A percentile compares a stretch with the other conserved stretches of the same genome.
Evolutionary conservation across 768 basidiomycete species (phyloP).

Genomic region (Dentipellis fragilis): DNA sequence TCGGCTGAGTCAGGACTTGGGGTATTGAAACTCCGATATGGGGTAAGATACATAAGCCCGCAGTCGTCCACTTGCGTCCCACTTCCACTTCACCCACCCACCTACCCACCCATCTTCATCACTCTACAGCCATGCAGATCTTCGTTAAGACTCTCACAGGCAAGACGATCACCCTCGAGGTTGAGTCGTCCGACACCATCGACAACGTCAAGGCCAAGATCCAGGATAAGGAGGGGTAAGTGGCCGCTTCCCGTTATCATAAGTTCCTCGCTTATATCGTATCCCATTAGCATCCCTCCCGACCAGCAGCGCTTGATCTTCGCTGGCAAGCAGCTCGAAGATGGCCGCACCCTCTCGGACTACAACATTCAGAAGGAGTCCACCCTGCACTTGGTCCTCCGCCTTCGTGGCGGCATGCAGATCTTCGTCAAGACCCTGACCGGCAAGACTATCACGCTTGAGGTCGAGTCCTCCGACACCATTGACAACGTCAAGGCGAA

Average conservation of each 20-base stretch:
- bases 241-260: not conserved
- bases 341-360: slow-evolving; percentile 65
- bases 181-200: slow-evolving; percentile 62
- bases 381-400: slow-evolving; percentile 34
- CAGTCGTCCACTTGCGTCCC: not conserved
- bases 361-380: slow-evolving; percentile 63
- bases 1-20: too few species aligned
- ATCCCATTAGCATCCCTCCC: slow-evolving; percentile 50
- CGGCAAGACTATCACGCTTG: slow-evolving; percentile 98
- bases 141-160: slow-evolving; percentile 55
- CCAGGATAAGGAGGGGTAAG: slow-evolving; percentile 80
- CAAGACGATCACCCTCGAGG: slow-evolving; percentile 72
- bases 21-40: slow-evolving; percentile 5
- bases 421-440: slow-evolving; percentile 99
- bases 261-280: not conserved
- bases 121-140: slow-evolving; percentile 31
- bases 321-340: slow-evolving; percentile 78
- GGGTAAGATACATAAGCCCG: not conserved
- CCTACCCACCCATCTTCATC: not conserved
- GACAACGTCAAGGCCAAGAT: slow-evolving; percentile 75
- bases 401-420: slow-evolving; percentile 63
- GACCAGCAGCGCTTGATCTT: slow-evolving; percentile 76
- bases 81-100: not conserved
- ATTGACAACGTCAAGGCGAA: slow-evolving; percentile 98
- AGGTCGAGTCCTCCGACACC: slow-evolving; percentile 95